Percentiles rank a stretch among this genome's conserved stretches.
phyloP scores from a whole-genome alignment of 805 yeast species.

The Suhomyces sp. region DNA sequence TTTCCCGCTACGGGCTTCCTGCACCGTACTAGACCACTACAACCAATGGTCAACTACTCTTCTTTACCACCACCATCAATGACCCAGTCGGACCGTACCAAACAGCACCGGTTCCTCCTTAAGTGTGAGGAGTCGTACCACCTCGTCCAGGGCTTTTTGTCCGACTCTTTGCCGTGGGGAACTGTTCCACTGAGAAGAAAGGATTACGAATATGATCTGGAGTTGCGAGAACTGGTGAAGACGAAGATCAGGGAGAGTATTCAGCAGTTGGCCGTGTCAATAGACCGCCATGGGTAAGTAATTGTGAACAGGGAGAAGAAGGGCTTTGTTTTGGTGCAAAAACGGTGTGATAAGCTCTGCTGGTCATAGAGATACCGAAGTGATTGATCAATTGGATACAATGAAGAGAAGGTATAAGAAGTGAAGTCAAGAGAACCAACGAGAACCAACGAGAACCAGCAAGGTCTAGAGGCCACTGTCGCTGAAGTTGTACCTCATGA shows the following conservation, averaged over 20 bases:
- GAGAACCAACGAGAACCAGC: no score
- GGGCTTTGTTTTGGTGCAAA: background rate
- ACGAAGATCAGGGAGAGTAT: constrained; percentile 27
- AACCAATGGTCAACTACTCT: background rate
- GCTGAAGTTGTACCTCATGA: no score
- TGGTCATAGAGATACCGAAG: background rate
- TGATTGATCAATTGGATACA: no score
- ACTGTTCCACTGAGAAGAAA: constrained; percentile 16
- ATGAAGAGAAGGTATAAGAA: no score
- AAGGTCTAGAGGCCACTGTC: no score
- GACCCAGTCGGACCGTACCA: constrained; percentile 6
- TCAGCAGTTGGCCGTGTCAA: constrained; percentile 26
- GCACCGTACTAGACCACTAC: constrained; percentile 1
- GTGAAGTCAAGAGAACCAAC: no score
- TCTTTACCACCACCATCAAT: background rate
- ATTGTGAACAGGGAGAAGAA: background rate
- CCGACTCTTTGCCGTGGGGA: constrained; percentile 29
- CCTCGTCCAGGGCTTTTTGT: constrained; percentile 30
- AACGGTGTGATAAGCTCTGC: background rate
- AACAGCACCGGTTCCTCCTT: constrained; percentile 11
- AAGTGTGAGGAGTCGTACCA: constrained; percentile 33
- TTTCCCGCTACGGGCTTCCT: constrained; percentile 2
- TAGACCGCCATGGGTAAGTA: constrained; percentile 35
- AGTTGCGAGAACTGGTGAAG: constrained; percentile 25
- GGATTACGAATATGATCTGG: constrained; percentile 21